Evolutionary conservation across 768 basidiomycete genomes (phyloP), one percentile per base, ranked within the genome.

Genomic region (Tubosaeta sp.): DNA sequence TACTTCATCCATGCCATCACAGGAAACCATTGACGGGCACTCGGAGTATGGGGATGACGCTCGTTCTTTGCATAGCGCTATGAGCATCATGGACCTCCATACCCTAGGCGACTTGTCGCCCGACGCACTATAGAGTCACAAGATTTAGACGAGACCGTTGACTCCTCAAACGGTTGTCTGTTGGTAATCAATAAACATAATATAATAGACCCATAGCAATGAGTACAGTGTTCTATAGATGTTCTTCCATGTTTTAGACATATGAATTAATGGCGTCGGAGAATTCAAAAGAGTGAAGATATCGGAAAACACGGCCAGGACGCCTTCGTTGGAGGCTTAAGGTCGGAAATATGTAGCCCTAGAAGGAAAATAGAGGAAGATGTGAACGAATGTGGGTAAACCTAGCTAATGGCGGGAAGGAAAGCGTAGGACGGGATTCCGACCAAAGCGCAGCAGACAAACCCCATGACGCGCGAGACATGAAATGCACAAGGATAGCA

Each of bases 11-110:
- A 61, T 31, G 4, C 11, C 11, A 53, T 22, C 39, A 9, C 55
- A 90, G 88, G 87, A 90, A 71, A 82, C 81, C 7, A 81, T 90
- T 39, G 87, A 87, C 58, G 74, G 77, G 7, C 78, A 74, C 9
- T 91, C 87, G 1, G 89, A 86, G 61, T 80, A 77, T 48, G 89
- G 84, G 2, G 90, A 89, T 42, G 86, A 88, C n/a, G 59, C 74
- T 11, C 79, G 72, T 45, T 86, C 85, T 8, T 71, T 80, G 9
- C 76, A 73, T 54, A 89, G 85, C 58, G 77, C 80, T 22, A 77
- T 77, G 65, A 85, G 81, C 58, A 66, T 69, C 34, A 74, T 71
- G 45, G 85, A 86, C 44, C 57, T 72, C 18, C 78, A 81, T 55
- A 79, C 78, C 0, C 70, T 87, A 13, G 80, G 82, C 29, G 87